Percentiles rank a stretch among this genome's conserved stretches.
Evolutionary conservation across 768 basidiomycete genomes (phyloP).

Genomic region (Amanita rubescens): DNA sequence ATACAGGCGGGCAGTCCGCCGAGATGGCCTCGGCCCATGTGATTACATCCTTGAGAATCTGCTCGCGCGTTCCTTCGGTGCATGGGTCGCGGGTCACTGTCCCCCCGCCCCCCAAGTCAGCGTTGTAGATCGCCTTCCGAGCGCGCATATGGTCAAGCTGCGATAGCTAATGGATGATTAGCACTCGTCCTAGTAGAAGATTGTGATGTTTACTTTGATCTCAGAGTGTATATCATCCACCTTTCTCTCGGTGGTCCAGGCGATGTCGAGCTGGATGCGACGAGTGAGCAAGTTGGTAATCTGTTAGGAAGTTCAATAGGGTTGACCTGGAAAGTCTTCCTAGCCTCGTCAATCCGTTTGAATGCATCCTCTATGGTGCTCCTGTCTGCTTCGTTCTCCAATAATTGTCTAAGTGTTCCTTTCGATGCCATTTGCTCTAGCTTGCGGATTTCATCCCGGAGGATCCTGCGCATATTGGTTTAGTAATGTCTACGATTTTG

Average conservation of each 20-base stretch:
- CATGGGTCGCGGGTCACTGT: conserved; percentile 12
- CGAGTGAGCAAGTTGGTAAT: background rate
- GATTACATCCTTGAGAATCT: conserved; percentile 14
- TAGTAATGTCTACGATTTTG: background rate
- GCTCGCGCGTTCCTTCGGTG: conserved; percentile 19
- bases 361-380: background rate
- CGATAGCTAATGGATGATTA: background rate
- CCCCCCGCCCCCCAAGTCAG: conserved; percentile 1
- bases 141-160: background rate
- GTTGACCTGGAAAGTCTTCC: conserved; percentile 13
- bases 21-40: conserved; percentile 21
- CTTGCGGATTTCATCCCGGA: background rate
- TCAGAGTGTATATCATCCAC: background rate
- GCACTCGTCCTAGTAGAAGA: background rate
- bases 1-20: conserved; percentile 8
- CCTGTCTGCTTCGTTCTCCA: conserved; percentile 11
- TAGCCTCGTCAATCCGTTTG: conserved; percentile 8
- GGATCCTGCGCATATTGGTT: background rate
- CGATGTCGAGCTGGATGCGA: background rate
- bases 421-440: background rate
- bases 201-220: background rate
- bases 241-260: background rate
- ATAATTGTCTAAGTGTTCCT: background rate
- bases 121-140: conserved; percentile 5
- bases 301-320: background rate